Evolutionary conservation across 1,139 yeast species (phyloP).

Genomic region (Saccharomyces hybrid): DNA sequence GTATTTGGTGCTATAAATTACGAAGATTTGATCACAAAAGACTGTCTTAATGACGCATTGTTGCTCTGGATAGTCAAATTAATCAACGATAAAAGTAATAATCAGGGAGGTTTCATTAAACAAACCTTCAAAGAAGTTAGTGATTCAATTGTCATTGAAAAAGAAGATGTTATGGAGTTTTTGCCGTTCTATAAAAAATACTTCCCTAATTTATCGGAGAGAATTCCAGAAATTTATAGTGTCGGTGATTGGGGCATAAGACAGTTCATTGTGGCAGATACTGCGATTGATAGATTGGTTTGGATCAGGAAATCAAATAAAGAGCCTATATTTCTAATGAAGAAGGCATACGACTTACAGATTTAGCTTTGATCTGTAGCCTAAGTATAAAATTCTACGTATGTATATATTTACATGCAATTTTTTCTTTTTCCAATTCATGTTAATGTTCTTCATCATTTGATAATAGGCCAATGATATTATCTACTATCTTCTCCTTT

Average conservation of each 20-base stretch:
- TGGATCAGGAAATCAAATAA: conserved; percentile 54
- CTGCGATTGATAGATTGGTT: conserved; percentile 49
- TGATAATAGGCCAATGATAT: neutral
- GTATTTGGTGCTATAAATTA: conserved; percentile 51
- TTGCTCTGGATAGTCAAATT: conserved; percentile 57
- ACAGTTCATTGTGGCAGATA: conserved; percentile 52
- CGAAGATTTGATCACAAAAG: conserved; percentile 42
- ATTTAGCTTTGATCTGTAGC: neutral
- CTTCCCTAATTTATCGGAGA: conserved; percentile 44
- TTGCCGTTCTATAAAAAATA: conserved; percentile 47
- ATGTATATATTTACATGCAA: neutral
- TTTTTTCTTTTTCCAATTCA: neutral
- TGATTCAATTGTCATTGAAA: conserved; percentile 35
- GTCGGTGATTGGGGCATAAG: conserved; percentile 59
- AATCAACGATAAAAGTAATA: conserved; percentile 37
- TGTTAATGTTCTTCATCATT: neutral
- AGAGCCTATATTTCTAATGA: conserved; percentile 43
- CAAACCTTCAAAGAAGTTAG: conserved; percentile 39
- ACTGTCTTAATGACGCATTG: conserved; percentile 53
- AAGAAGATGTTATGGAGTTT: conserved; percentile 49
- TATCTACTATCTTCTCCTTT: conserved; percentile 1
- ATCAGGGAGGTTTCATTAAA: conserved; percentile 39
- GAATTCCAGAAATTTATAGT: conserved; percentile 55
- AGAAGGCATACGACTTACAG: neutral
- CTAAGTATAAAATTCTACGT: neutral